Conservation (phyloP, 257 asterid genomes). For the Nicotiana otophora region DNA sequence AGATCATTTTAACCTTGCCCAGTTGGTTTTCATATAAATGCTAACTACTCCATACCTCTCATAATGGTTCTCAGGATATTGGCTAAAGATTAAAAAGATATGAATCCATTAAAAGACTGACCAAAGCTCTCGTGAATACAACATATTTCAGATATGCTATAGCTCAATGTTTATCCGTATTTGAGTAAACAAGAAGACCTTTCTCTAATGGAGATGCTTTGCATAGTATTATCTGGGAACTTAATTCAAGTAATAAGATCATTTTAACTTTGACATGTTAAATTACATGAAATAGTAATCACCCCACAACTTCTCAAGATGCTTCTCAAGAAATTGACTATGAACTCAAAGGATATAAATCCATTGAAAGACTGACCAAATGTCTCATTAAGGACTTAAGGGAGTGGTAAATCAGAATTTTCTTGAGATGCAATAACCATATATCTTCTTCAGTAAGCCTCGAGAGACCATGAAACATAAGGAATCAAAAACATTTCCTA, state of each 20-base stretch:
- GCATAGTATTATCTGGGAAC: conserved; percentile 8
- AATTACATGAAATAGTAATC: background rate
- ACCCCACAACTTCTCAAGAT: background rate
- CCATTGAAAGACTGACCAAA: background rate
- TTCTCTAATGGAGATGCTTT: background rate
- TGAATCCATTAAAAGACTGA: background rate
- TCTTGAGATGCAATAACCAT: background rate
- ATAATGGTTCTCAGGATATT: background rate
- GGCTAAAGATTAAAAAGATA: background rate
- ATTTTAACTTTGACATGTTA: background rate
- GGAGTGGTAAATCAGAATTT: background rate
- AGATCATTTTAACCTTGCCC: background rate
- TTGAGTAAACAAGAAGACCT: background rate
- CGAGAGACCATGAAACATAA: background rate
- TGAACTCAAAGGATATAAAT: background rate
- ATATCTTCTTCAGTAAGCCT: background rate
- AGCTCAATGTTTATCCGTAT: background rate
- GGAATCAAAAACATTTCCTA: background rate
- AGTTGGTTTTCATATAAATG: background rate
- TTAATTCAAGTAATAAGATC: background rate
- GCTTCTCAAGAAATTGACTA: background rate
- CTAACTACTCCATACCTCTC: background rate
- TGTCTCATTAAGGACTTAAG: background rate
- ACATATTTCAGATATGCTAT: background rate
- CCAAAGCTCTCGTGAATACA: background rate